Base-by-base conservation (phyloP, 1,139 yeast genomes). In the Citeromyces siamensis region DNA sequence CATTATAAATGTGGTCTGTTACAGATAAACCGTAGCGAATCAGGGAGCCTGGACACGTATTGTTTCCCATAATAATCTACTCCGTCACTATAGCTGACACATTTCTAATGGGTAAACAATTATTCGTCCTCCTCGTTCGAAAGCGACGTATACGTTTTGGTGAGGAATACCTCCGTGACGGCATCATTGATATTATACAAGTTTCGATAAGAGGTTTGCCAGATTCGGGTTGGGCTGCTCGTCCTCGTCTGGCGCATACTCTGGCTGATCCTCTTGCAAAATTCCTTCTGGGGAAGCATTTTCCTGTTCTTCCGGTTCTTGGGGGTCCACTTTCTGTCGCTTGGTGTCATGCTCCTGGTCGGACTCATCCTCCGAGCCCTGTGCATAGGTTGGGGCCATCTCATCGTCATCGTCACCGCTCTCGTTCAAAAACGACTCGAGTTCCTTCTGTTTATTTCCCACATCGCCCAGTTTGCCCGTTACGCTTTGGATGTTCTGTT, bases 401-500 rank as follows among this genome's bases (percentile, higher is more conserved):
- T 48, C 52, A 33, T 53, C 55, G 13, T 53, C 64, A 20, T 56
- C 60, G 10, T 53, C 62, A 34, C 53, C 54, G 23, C 50, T 52
- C 16, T 52, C 62, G 4, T 56, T 57, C 6, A 68, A 47, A 59
- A 71, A 63, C 22, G 60, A 62, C 36, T 59, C 58, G 23, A 74
- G 57, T 43, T 72, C 78, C 4, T 49, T 47, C 41, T 68, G 59
- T 1, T 75, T 68, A 29, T 59, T 56, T 14, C 49, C 45, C 21
- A 68, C 60, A 31, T 57, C 56, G 6, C 41, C 44, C 19, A 61
- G 49, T 44, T 68, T 68, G 8, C 56, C 56, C n/a, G 59, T 54
- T 23, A 77, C 58, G 29, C 67, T 62, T 27, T 50, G 50, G 22
- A 63, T 48, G 45, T 66, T 71, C 6, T 55, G 51, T 13, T 66